Evolutionary conservation across 73 alveolate genomes (phyloP).

Genomic region (Diophrys sp.): DNA sequence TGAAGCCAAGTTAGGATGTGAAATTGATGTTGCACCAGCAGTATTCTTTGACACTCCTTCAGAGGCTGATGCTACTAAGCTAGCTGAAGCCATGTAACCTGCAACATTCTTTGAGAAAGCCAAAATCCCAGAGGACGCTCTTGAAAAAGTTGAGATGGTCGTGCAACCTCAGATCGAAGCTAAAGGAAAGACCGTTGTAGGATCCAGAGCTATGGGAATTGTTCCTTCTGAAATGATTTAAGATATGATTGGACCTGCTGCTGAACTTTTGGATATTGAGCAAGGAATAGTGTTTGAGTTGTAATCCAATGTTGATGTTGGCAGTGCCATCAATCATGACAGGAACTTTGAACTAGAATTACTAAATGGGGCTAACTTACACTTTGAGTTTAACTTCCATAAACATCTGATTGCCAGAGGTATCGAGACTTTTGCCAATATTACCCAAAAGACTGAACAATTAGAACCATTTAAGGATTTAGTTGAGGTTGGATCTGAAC

Average conservation of each 20-base stretch:
- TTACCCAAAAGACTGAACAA: neutral
- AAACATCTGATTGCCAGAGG: neutral
- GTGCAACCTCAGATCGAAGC: no score
- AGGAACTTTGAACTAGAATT: neutral
- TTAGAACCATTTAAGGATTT: neutral
- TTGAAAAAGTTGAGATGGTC: no score
- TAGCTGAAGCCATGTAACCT: no score
- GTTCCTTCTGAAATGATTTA: neutral
- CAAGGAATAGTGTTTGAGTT: neutral
- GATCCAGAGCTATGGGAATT: neutral
- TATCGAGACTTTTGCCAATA: neutral
- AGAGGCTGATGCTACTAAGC: no score
- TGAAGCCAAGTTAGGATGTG: no score
- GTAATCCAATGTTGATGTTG: neutral
- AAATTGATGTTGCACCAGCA: no score
- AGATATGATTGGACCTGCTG: neutral
- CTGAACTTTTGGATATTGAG: neutral
- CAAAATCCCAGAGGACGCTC: no score
- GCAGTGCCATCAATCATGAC: neutral
- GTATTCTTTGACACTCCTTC: no score
- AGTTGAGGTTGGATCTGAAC: neutral
- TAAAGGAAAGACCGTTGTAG: no score
- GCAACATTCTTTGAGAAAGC: no score
- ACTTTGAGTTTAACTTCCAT: neutral
- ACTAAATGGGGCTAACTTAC: neutral